Conservation (phyloP, 768 basidiomycete genomes). For the Hypsizygus marmoreus region DNA sequence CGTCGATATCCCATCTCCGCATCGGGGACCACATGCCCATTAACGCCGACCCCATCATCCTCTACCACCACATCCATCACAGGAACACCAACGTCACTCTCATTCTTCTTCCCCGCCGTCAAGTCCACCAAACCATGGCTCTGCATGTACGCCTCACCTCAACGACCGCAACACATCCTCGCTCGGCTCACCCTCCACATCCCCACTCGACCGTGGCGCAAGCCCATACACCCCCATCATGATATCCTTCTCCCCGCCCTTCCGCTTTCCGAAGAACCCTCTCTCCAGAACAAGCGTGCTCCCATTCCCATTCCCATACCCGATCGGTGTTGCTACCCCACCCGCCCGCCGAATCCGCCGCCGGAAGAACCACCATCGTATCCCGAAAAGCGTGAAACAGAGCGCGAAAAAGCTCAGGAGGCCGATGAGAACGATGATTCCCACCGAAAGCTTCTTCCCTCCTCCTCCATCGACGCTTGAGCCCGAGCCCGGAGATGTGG, state of each 20-base stretch:
- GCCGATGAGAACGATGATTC: slow-evolving; percentile 62
- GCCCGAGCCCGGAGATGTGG: slow-evolving; percentile 5
- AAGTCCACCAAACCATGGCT: slow-evolving; percentile 33
- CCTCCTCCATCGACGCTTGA: slow-evolving; percentile 16
- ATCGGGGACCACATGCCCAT: no score
- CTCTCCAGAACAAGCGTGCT: not conserved
- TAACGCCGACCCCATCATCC: not conserved
- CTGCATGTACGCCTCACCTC: slow-evolving; percentile 39
- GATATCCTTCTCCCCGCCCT: slow-evolving; percentile 14
- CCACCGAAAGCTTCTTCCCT: slow-evolving; percentile 51
- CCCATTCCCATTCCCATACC: slow-evolving; percentile 14
- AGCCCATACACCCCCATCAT: slow-evolving; percentile 37
- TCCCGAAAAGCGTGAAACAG: slow-evolving; percentile 52
- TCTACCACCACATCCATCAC: slow-evolving; percentile 9
- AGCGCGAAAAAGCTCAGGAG: slow-evolving; percentile 60
- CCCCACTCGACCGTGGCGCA: slow-evolving; percentile 19
- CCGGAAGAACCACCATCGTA: slow-evolving; percentile 52
- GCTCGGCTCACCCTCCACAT: slow-evolving; percentile 14
- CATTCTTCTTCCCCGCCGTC: slow-evolving; percentile 33
- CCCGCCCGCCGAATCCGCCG: slow-evolving; percentile 30
- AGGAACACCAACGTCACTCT: slow-evolving; percentile 26
- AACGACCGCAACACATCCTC: slow-evolving; percentile 31
- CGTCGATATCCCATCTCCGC: slow-evolving; percentile 17
- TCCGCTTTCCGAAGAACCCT: no score
- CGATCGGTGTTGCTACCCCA: slow-evolving; percentile 11